Base-by-base conservation (phyloP, 176 grass and related monocot species). In the Aegilops sharonensis region DNA sequence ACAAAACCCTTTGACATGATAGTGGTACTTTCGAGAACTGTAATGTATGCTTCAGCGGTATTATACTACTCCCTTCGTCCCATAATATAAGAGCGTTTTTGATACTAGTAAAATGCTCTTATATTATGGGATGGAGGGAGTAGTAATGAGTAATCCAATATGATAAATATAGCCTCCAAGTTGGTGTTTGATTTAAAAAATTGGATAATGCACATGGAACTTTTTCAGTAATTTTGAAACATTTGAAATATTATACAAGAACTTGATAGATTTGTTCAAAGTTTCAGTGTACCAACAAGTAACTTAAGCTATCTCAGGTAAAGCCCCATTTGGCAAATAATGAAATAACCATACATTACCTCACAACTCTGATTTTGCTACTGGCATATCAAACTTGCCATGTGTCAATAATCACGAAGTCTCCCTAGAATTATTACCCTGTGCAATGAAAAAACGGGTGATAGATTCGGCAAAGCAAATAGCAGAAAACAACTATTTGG, bases 161-260 rank as follows among this genome's bases (percentile, higher is more conserved):
- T 70, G 73, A 78, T 10, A 78, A 50, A 68, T 81, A 81, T 81
- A 73, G 31, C 9, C 21, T 21, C 6, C 50, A 73, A 50, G 15
- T 37, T 64, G 30, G 30, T 81, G 27, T 65, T 32, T 73, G 20
- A 3, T 80, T 81, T 54, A 14, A 21, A 29, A 39, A 10, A 65
- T 21, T 81, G 59, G 72, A 64, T 81, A 65, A 57, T 54, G 42
- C 4, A 17, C 54, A 50, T 68, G 39, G 2, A 42, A 21, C 1
- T 21, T 65, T 21, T 81, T 73, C 9, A 0, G 1, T 3, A 80
- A 36, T 9, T 72, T n/a, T 62, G 10, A 21, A 15, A 64, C n/a
- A 37, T 65, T 48, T 43, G 15, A 63, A 25, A 11, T 47, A 39
- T 72, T 7, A 6, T 81, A 37, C 5, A 20, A 29, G 42, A 78